A percentile compares a stretch with the other conserved stretches of the same genome.
These are phyloP conservation scores for Coemansia sp. DNA, from an alignment of 192 early-diverging fungal genomes.

Conservation along the genomic window DNA sequence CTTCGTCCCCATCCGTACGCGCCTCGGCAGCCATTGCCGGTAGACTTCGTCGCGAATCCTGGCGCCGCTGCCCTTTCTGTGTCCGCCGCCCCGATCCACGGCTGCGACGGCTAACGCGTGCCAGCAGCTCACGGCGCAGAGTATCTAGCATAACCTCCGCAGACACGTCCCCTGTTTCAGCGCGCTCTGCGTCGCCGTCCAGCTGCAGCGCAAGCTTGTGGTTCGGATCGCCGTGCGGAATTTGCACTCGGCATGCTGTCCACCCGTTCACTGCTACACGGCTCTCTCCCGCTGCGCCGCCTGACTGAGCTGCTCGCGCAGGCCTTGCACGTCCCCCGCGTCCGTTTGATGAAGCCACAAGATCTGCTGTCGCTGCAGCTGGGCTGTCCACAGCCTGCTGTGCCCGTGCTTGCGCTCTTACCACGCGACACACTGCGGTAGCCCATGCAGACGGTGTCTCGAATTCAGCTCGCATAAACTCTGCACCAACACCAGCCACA, in stretches of 20 bases:
- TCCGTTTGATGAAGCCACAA: neutral
- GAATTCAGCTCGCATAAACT: constrained; percentile 51
- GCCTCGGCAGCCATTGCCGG: neutral
- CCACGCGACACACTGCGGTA: constrained; percentile 59
- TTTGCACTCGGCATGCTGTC: constrained; percentile 59
- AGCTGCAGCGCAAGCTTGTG: constrained; percentile 18
- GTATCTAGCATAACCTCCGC: constrained; percentile 31
- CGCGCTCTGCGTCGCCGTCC: neutral
- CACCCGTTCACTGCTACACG: constrained; percentile 66
- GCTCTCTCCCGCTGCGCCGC: constrained; percentile 20
- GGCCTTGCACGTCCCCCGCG: neutral
- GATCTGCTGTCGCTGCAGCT: neutral
- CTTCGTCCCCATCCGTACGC: neutral
- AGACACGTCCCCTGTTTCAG: neutral
- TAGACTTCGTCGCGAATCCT: constrained; percentile 1
- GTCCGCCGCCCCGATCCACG: constrained; percentile 2
- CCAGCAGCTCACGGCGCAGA: constrained; percentile 30
- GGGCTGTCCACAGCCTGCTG: neutral
- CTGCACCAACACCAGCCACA: constrained; percentile 17
- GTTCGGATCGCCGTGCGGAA: constrained; percentile 22
- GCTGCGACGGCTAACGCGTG: constrained; percentile 8
- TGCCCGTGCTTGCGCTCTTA: constrained; percentile 41
- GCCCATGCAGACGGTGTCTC: constrained; percentile 68
- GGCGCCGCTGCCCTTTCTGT: neutral
- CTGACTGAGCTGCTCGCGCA: neutral